Evolutionary conservation across 768 basidiomycete genomes (phyloP).

Genomic region (Tylopilus vinaceipallidus): DNA sequence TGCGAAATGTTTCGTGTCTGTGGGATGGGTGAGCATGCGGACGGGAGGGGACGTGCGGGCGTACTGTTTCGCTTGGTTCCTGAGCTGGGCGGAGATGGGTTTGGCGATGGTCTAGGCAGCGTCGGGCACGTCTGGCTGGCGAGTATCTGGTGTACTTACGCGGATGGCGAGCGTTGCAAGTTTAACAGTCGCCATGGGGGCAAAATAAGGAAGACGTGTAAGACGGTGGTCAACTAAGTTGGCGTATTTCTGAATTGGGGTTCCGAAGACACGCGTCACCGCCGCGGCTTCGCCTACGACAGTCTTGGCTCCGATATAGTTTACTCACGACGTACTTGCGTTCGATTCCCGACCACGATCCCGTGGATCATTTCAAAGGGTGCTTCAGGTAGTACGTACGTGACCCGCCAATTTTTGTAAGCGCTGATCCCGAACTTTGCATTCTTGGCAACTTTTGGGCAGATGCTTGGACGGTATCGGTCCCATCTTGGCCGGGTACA

Average conservation of each 20-base stretch:
- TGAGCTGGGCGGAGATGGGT: conserved; percentile 69
- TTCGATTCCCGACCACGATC: too few relatives aligned
- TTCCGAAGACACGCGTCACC: not conserved
- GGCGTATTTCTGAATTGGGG: not conserved
- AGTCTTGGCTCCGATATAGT: too few relatives aligned
- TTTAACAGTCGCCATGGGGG: conserved; percentile 67
- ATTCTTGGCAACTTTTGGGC: too few relatives aligned
- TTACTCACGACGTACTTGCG: too few relatives aligned
- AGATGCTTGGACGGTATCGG: too few relatives aligned
- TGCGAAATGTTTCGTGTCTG: conserved; percentile 73
- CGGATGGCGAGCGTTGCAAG: conserved; percentile 72
- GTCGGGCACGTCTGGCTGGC: not conserved
- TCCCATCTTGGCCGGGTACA: too few relatives aligned
- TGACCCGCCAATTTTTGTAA: too few relatives aligned
- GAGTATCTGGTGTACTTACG: conserved; percentile 39
- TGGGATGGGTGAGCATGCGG: not conserved
- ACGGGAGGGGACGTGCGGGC: conserved; percentile 19
- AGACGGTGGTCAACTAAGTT: not conserved
- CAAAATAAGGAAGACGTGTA: not conserved
- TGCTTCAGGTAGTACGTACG: too few relatives aligned
- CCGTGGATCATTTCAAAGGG: too few relatives aligned
- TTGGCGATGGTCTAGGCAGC: conserved; percentile 71
- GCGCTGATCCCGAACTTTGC: too few relatives aligned
- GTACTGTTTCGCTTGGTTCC: conserved; percentile 70
- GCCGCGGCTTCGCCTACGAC: not conserved